Conservation (phyloP, 225 moss, liverwort and hornwort genomes). For the Takakia lepidozioides region DNA sequence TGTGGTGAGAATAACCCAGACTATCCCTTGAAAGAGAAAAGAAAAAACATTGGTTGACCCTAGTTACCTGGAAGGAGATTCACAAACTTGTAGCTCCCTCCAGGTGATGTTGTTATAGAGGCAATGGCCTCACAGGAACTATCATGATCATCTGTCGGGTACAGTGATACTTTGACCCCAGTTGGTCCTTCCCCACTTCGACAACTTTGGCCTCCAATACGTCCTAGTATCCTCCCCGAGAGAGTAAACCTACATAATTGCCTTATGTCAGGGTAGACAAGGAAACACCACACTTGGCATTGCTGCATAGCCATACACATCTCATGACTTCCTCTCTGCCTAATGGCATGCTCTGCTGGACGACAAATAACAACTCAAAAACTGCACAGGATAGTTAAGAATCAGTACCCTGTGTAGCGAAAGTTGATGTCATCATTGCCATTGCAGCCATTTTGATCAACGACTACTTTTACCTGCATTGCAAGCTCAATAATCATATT, state of each 20-base stretch:
- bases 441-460: constrained; percentile 76
- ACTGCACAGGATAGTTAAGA: too few relatives aligned
- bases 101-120: constrained; percentile 34
- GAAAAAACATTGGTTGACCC: too few relatives aligned
- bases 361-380: too few relatives aligned
- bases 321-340: too few relatives aligned
- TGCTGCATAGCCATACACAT: too few relatives aligned
- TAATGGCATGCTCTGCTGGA: too few relatives aligned
- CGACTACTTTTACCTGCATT: constrained; percentile 49
- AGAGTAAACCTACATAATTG: constrained; percentile 41
- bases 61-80: constrained; percentile 63
- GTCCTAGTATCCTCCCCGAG: constrained; percentile 60
- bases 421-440: constrained; percentile 87
- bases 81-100: constrained; percentile 68
- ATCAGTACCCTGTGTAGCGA: constrained; percentile 83
- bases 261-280: neutral
- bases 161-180: constrained; percentile 44
- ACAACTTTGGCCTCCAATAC: constrained; percentile 57
- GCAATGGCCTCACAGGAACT: constrained; percentile 11
- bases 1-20: too few relatives aligned
- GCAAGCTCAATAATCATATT: neutral
- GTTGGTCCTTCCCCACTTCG: constrained; percentile 52
- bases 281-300: neutral
- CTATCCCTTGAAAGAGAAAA: too few relatives aligned
- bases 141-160: constrained; percentile 18